Conservation (phyloP, 768 basidiomycete genomes). For the Boletus tomentosulus region DNA sequence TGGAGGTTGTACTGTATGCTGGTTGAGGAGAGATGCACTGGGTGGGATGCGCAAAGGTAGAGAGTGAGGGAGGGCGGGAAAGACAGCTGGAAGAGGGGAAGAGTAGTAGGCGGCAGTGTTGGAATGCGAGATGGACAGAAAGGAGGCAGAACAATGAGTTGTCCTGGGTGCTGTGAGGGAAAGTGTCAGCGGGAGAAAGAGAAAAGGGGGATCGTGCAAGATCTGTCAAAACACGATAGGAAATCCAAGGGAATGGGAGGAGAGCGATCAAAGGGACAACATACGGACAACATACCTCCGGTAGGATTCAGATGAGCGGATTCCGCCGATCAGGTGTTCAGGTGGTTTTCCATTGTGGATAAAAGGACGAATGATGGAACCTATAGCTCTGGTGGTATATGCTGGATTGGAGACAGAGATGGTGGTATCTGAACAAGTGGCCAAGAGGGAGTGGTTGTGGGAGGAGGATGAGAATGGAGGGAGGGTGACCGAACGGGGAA, state of each 20-base stretch:
- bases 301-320: slow-evolving; percentile 10
- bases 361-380: background rate
- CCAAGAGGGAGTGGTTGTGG: background rate
- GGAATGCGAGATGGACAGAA: background rate
- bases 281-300: slow-evolving; percentile 27
- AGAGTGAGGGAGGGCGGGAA: too few relatives aligned
- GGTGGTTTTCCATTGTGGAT: slow-evolving; percentile 25
- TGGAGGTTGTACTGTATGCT: background rate
- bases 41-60: background rate
- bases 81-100: background rate
- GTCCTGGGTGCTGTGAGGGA: slow-evolving; percentile 8
- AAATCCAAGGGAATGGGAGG: slow-evolving; percentile 8
- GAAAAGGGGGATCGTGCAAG: slow-evolving; percentile 9
- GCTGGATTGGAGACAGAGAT: too few relatives aligned
- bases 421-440: slow-evolving; percentile 1
- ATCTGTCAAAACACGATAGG: slow-evolving; percentile 10
- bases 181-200: slow-evolving; percentile 4
- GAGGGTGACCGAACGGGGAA: slow-evolving; percentile 2
- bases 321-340: slow-evolving; percentile 15
- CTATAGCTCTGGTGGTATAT: slow-evolving; percentile 4
- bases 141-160: background rate
- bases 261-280: slow-evolving; percentile 6
- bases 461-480: background rate
- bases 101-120: background rate
- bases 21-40: background rate